Percentiles rank a stretch among this genome's conserved stretches.
Conservation (phyloP, 164 flowering plant genomes). For the Euptelea pleiosperma region DNA sequence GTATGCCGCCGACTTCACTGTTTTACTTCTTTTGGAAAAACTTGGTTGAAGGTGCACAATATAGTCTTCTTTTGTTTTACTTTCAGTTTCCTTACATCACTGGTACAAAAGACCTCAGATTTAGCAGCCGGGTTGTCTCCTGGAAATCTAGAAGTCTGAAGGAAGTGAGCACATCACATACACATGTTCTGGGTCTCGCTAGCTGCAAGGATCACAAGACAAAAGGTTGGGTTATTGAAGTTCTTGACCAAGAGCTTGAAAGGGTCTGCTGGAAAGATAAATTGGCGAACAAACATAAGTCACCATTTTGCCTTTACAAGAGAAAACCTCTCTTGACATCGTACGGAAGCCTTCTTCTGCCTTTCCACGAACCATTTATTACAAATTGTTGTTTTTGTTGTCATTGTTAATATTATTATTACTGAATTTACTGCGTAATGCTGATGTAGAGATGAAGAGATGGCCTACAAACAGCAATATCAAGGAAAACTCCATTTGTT, state of each 20-base stretch:
- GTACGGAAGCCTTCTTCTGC: constrained; percentile 33
- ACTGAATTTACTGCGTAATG: neutral
- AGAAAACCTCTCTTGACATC: constrained; percentile 26
- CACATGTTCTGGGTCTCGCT: constrained; percentile 34
- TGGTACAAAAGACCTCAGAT: constrained; percentile 14
- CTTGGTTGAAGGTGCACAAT: neutral
- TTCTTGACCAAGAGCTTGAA: constrained; percentile 37
- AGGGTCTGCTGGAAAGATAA: constrained; percentile 64
- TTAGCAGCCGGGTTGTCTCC: neutral
- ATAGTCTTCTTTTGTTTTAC: constrained; percentile 2
- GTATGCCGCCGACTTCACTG: constrained; percentile 20
- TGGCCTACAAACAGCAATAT: constrained; percentile 24
- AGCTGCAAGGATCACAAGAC: constrained; percentile 51
- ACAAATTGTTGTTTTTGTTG: neutral
- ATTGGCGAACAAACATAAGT: constrained; percentile 20
- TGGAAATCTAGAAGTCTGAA: constrained; percentile 13
- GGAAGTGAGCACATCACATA: constrained; percentile 9
- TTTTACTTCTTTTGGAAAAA: neutral
- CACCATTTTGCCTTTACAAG: constrained; percentile 56
- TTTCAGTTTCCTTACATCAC: constrained; percentile 52
- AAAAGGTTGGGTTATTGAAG: constrained; percentile 48
- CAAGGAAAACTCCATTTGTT: constrained; percentile 42
- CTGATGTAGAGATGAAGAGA: constrained; percentile 43
- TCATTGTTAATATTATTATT: too few relatives aligned
- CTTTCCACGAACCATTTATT: constrained; percentile 6